Percentiles rank a stretch among this genome's conserved stretches.
Conservation (phyloP, 2,329 filamentous ascomycete genomes). For the Drechslerella coelobrocha region DNA sequence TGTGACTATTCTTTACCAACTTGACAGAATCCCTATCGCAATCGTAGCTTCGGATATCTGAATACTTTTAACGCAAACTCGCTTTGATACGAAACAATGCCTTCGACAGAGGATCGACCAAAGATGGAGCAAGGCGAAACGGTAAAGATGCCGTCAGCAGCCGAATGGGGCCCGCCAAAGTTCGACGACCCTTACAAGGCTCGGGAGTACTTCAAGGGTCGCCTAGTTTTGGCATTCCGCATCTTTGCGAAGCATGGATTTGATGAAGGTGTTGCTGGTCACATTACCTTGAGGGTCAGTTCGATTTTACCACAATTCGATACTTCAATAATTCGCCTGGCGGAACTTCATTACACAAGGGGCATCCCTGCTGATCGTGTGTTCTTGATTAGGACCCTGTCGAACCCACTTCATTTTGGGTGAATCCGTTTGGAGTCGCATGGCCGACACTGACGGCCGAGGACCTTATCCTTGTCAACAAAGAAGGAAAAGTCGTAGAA, state of each 20-base stretch:
- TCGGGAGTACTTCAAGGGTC: conserved; percentile 64
- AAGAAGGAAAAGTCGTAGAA: conserved; percentile 68
- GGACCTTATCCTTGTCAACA: conserved; percentile 72
- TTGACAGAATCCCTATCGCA: no score
- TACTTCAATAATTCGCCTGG: conserved; percentile 69
- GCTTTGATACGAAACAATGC: background rate
- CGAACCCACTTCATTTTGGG: conserved; percentile 68
- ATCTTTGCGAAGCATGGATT: conserved; percentile 67
- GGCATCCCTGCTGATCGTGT: no score
- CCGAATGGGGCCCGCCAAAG: conserved; percentile 36
- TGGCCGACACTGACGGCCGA: conserved; percentile 70
- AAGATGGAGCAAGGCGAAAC: conserved; percentile 38
- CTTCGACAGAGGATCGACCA: conserved; percentile 13
- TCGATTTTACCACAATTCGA: conserved; percentile 3
- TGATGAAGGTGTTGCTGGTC: conserved; percentile 66
- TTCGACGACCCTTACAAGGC: conserved; percentile 48
- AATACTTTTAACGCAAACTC: no score
- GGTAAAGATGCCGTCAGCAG: conserved; percentile 34
- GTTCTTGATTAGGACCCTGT: conserved; percentile 67
- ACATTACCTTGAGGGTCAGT: conserved; percentile 44
- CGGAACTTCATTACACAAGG: no score
- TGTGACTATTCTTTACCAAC: no score
- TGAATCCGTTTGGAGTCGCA: conserved; percentile 70
- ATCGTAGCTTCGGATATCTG: no score
- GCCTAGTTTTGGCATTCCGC: conserved; percentile 65